These are phyloP conservation scores for Fusarium sp. DNA, from an alignment of 2,329 filamentous ascomycete species.

Conservation along the genomic window DNA sequence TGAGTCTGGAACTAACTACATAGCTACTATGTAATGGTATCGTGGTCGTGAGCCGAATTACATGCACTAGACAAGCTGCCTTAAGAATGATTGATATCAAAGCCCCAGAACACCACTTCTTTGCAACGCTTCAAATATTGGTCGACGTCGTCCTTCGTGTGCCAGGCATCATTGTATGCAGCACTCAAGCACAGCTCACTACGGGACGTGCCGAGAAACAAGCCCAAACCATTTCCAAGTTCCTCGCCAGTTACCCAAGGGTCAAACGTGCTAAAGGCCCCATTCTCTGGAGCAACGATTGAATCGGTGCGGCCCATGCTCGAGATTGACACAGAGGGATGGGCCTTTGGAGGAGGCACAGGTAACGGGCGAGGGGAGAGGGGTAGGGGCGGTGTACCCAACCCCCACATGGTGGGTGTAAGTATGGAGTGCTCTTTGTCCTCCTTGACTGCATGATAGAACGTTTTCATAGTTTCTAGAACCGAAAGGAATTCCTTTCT, in stretches of 20 bases:
- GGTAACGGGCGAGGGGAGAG: conserved; percentile 17
- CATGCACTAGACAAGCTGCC: too few relatives aligned
- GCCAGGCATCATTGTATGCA: conserved; percentile 62
- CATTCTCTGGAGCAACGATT: conserved; percentile 50
- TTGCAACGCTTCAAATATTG: conserved; percentile 45
- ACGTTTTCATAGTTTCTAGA: conserved; percentile 46
- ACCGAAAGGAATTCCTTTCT: conserved; percentile 44
- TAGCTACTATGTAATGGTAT: too few relatives aligned
- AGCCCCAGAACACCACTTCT: conserved; percentile 9
- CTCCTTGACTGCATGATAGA: conserved; percentile 50
- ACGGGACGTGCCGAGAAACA: conserved; percentile 60
- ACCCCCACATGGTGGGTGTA: conserved; percentile 44
- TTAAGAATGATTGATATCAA: neutral
- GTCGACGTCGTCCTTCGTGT: conserved; percentile 43
- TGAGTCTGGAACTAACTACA: too few relatives aligned
- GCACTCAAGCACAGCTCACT: conserved; percentile 56
- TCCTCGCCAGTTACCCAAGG: conserved; percentile 65
- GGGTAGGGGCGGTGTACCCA: conserved; percentile 29
- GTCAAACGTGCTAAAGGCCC: conserved; percentile 49
- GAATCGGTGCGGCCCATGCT: conserved; percentile 56
- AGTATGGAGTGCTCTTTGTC: conserved; percentile 51
- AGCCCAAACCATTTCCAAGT: conserved; percentile 54
- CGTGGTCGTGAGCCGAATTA: too few relatives aligned
- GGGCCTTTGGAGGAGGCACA: conserved; percentile 46
- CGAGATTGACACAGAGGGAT: conserved; percentile 52